Conservation (phyloP, 2,329 filamentous ascomycete species). For the Clarireedia paspali region DNA sequence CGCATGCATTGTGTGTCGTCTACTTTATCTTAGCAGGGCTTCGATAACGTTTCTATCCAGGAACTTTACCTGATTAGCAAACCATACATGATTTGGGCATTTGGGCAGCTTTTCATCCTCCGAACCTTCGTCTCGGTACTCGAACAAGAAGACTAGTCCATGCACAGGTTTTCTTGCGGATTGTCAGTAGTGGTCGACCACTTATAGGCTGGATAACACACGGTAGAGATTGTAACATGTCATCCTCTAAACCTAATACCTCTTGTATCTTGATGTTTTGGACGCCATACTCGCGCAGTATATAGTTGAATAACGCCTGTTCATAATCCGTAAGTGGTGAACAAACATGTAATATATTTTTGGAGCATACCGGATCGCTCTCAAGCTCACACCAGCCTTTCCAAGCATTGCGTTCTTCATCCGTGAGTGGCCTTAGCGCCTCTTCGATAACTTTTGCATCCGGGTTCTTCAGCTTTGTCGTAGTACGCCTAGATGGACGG, state of each 20-base stretch:
- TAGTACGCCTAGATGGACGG: neutral
- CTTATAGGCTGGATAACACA: constrained; percentile 32
- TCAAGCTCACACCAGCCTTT: constrained; percentile 77
- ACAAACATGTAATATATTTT: neutral
- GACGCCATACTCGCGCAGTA: constrained; percentile 73
- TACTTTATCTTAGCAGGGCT: constrained; percentile 29
- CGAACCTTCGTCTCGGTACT: constrained; percentile 49
- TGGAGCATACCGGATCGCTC: constrained; percentile 64
- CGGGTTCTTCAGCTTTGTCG: neutral
- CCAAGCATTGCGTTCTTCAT: constrained; percentile 52
- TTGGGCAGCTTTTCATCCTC: constrained; percentile 39
- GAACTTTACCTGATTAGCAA: constrained; percentile 71
- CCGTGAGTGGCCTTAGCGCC: constrained; percentile 38
- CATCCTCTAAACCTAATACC: constrained; percentile 63
- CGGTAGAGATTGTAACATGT: constrained; percentile 55
- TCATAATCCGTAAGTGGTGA: neutral
- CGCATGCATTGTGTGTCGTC: constrained; percentile 80
- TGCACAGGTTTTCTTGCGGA: constrained; percentile 60
- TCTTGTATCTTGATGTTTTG: constrained; percentile 67
- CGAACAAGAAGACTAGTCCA: constrained; percentile 84
- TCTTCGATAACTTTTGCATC: constrained; percentile 11
- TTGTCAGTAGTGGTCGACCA: constrained; percentile 23
- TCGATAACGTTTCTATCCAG: neutral
- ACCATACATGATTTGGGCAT: constrained; percentile 70
- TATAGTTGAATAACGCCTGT: constrained; percentile 77